A percentile compares a stretch with the other conserved stretches of the same genome.
Evolutionary conservation across 345 rosid genomes (phyloP).

Genomic region (Psidium friedrichsthalianum): DNA sequence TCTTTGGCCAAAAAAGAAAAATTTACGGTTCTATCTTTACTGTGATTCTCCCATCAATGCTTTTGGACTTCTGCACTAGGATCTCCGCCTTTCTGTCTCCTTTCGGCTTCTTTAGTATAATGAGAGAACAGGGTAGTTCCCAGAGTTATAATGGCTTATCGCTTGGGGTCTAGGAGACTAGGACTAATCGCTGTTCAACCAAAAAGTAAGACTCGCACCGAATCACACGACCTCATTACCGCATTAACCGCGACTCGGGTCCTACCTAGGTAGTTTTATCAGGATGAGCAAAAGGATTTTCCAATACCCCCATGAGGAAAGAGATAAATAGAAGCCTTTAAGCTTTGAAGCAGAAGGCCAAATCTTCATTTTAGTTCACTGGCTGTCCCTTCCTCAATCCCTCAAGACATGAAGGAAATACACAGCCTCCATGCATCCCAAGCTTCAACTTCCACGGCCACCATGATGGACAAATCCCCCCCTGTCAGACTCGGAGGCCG

Average conservation of each 20-base stretch:
- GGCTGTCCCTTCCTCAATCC: background rate
- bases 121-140: background rate
- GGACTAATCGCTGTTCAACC: background rate
- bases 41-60: background rate
- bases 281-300: background rate
- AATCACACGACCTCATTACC: background rate
- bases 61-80: background rate
- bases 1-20: background rate
- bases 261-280: background rate
- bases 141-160: background rate
- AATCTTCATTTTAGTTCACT: background rate
- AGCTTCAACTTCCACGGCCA: background rate
- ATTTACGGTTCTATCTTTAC: background rate
- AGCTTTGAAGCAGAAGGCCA: background rate
- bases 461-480: background rate
- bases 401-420: background rate
- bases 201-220: background rate
- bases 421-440: background rate
- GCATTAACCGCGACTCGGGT: background rate
- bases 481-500: constrained; percentile 31
- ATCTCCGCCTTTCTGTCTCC: background rate
- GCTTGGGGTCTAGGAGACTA: background rate
- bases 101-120: background rate
- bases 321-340: background rate
- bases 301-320: background rate